Evolutionary conservation across 2,329 filamentous ascomycete genomes (phyloP), one percentile per base, ranked within the genome.

Genomic region (Mycosphaerella arachidis): DNA sequence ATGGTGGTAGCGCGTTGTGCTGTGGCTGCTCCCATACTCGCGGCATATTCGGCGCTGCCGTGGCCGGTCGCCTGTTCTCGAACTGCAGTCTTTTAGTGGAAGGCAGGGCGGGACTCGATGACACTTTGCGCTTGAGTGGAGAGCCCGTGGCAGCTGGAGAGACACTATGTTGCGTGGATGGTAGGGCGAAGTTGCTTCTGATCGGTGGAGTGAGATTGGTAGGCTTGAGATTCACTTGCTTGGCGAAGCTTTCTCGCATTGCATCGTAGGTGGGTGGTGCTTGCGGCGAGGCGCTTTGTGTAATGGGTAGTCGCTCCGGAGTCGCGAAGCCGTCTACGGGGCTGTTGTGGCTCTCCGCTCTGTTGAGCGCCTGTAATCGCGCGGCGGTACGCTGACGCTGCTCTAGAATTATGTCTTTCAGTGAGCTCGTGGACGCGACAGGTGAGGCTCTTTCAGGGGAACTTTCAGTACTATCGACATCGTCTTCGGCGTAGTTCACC

Each of bases 401-500:
- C 30, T 52, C 50, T 5, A 52, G n/a, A 18, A 52, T 52, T 6
- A 52, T 52, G 10, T 52, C 50, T 16, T 52, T 52, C 27, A 52
- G 13, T 16, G 50, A 31, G 27, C 27, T 20, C 30, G 16, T 30
- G 50, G 27, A 10, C n/a, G 27, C 27, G 7, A 10, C 7, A n/a
- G 50, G n/a, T 30, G 50, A 35, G 3, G 50, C 10, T 18, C 16
- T 35, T 20, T n/a, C 48, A 5, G 50, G 29, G 16, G 50, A 52
- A 13, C 27, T 31, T 13, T n/a, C 16, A 6, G 10, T 20, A 30
- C 50, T 52, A 3, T n/a, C 27, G 24, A 24, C 24, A 9, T 31
- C 27, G 18, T 52, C 56, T 52, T 66, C 65, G 3, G 55, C 57
- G 40, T 67, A 67, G 48, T 62, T 63, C 40, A 67, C 43, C 51